Base-by-base conservation (phyloP, 2,329 filamentous ascomycete species). In the Aspergillus arachidicola region DNA sequence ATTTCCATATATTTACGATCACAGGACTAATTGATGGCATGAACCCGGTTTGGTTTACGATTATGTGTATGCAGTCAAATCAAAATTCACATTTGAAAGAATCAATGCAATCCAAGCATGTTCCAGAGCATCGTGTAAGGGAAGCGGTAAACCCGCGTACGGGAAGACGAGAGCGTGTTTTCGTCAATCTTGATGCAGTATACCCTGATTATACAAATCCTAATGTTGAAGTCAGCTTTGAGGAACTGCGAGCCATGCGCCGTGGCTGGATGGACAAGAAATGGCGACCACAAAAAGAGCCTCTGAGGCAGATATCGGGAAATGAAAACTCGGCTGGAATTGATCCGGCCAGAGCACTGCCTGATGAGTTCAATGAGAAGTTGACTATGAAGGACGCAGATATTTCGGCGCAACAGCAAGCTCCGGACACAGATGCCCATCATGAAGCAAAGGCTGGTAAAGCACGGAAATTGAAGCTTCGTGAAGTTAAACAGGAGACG, bases 1-100 rank as follows among this genome's bases (percentile, higher is more conserved):
- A 79, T 71, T 76, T 80, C 83, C 85, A 85, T 78, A 84, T 93
- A 87, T 95, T 95, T 92, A 95, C 93, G 85, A 89, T 86, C 84
- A 87, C 87, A 97, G 94, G 93, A 97, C 94, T 97, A 97, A 97
- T 94, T 84, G 75, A 77, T 87, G 81, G 75, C 77, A 80, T 81
- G 69, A 75, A 73, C 68, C 72, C 67, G 69, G 73, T 69, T 73
- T 72, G 69, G 70, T 71, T 72, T 74, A 74, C 72, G 78, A 80
- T 80, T 76, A 70, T 80, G 77, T 85, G 79, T 86, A 87, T 85
- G 79, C 83, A 82, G 79, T 80, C 79, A 70, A 76, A 73, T 72
- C 72, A 75, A 72, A 75, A 73, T 75, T 70, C 71, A 75, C 72
- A 74, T 76, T 68, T 66, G 66, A 70, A 76, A 73, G 70, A 78